Evolutionary conservation across 306 rosid species (phyloP), one percentile per base, ranked within the genome.

Genomic region (Sicyos edulis): DNA sequence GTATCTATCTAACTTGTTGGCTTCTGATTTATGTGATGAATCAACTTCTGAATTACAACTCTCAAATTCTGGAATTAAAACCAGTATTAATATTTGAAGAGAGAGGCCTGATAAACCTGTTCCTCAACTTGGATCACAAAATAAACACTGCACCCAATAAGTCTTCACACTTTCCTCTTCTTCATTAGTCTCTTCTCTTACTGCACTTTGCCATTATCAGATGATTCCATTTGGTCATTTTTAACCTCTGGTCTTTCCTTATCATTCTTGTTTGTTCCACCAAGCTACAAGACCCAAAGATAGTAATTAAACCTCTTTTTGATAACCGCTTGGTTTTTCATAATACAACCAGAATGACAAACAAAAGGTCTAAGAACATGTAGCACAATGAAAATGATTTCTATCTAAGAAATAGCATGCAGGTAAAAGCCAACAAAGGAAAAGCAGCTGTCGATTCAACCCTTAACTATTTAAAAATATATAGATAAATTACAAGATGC

Each of bases 291-390:
- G 32, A 64, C 10, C 0, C 4, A 5, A 52, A 52, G n/a, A 29
- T 6, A 29, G 4, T n/a, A 29, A 29, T n/a, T n/a, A n/a, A n/a
- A n/a, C n/a, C n/a, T n/a, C n/a, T n/a, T n/a, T n/a, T n/a, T n/a
- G n/a, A n/a, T n/a, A n/a, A n/a, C n/a, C n/a, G n/a, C n/a, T n/a
- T n/a, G n/a, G n/a, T n/a, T n/a, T n/a, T n/a, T n/a, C n/a, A n/a
- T n/a, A n/a, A n/a, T n/a, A n/a, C n/a, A 77, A 87, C 98, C 97
- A 90, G 84, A 62, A 77, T 61, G 64, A 5, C 61, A 78, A 71
- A 34, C n/a, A 65, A 45, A 44, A 37, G 50, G 50, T 72, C 63
- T 34, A 32, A 49, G 59, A 61, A 65, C 32, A 29, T 29, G 32
- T 29, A 29, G 32, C 32, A 29, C 32, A n/a, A n/a, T n/a, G n/a